Evolutionary conservation across 345 rosid genomes (phyloP).

Genomic region (Carallia pectinifolia): DNA sequence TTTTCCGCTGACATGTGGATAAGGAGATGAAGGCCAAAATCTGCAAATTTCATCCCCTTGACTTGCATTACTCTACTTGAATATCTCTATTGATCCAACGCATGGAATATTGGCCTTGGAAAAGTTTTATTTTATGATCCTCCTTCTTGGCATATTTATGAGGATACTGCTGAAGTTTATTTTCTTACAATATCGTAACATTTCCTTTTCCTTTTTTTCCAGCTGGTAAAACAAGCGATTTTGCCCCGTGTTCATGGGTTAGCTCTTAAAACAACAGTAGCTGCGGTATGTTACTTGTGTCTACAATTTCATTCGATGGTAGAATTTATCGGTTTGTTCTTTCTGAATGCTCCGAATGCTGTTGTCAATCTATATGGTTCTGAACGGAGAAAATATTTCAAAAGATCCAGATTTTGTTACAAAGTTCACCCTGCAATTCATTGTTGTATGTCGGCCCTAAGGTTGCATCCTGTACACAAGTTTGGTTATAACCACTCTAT

Average conservation of each 20-base stretch:
- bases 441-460: background rate
- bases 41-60: no score
- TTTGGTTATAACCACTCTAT: background rate
- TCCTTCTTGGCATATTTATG: background rate
- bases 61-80: no score
- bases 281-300: constrained; percentile 63
- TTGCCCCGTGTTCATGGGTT: constrained; percentile 94
- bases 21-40: no score
- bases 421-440: background rate
- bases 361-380: background rate
- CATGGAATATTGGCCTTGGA: no score
- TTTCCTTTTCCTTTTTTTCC: constrained; percentile 16
- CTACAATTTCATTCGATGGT: background rate
- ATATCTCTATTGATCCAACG: no score
- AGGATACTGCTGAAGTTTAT: background rate
- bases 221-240: constrained; percentile 90
- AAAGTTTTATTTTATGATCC: no score
- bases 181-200: background rate
- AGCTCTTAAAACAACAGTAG: constrained; percentile 96
- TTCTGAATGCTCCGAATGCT: background rate
- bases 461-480: background rate
- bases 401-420: background rate
- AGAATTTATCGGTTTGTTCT: background rate
- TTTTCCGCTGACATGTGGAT: no score
- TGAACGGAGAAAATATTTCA: background rate